Conservation (phyloP, 139 green algal genomes). For the Eudorina sp. region DNA sequence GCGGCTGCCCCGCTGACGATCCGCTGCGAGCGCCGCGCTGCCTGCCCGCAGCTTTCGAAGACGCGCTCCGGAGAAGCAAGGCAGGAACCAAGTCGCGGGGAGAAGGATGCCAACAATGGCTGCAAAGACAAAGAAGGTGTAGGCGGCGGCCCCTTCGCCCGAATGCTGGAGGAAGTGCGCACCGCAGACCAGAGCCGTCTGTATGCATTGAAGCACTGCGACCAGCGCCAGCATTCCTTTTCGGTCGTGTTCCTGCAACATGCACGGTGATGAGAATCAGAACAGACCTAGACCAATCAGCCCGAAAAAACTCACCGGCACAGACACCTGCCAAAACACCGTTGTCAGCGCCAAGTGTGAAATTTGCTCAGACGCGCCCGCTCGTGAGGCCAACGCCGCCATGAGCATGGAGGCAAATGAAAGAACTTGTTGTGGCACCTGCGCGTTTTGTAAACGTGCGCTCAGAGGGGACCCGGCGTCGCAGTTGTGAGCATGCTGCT, state of each 20-base stretch:
- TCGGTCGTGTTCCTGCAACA: neutral
- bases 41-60: no score
- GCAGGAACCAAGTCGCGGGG: neutral
- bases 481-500: neutral
- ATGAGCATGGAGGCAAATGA: neutral
- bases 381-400: neutral
- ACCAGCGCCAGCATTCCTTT: neutral
- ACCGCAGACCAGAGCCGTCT: conserved; percentile 11
- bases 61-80: neutral
- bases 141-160: no score
- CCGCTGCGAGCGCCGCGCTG: neutral
- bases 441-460: neutral
- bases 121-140: neutral
- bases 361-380: neutral
- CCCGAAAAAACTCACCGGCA: neutral
- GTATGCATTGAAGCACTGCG: neutral
- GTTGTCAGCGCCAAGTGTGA: conserved; percentile 2
- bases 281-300: neutral
- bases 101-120: neutral
- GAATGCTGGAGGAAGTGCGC: neutral
- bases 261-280: neutral
- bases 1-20: neutral
- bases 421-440: neutral
- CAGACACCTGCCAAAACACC: neutral
- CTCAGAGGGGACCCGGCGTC: neutral